Evolutionary conservation across 192 early-diverging fungal species (phyloP).

Genomic region (Podila clonocystis): DNA sequence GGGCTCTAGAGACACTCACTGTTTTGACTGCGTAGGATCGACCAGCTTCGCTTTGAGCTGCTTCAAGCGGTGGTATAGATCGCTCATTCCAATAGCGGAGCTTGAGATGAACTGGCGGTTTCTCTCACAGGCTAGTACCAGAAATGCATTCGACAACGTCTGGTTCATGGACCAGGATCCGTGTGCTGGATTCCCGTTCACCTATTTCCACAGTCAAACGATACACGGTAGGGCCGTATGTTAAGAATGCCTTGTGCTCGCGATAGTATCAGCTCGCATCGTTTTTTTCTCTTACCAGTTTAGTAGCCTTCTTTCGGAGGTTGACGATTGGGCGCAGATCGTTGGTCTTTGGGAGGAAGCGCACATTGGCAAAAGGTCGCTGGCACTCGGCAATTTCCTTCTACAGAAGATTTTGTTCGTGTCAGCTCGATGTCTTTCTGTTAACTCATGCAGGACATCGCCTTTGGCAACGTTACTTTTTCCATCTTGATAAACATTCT

Average conservation of each 20-base stretch:
- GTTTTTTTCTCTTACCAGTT: conserved; percentile 24
- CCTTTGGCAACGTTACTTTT: neutral
- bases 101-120: conserved; percentile 23
- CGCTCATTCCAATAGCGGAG: conserved; percentile 56
- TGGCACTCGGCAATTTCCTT: conserved; percentile 11
- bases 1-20: conserved; percentile 17
- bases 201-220: neutral
- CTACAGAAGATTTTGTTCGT: neutral
- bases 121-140: conserved; percentile 66
- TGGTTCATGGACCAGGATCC: conserved; percentile 55
- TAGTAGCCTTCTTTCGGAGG: conserved; percentile 54
- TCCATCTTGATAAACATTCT: conserved; percentile 42
- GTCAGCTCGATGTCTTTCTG: neutral
- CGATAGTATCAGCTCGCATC: too few species aligned
- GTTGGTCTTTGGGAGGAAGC: conserved; percentile 82
- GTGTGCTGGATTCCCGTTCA: conserved; percentile 9
- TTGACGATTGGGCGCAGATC: conserved; percentile 87
- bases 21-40: neutral
- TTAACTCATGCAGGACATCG: too few species aligned
- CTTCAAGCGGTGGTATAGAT: conserved; percentile 56
- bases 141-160: conserved; percentile 64
- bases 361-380: conserved; percentile 69
- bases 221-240: neutral
- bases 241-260: too few species aligned
- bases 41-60: conserved; percentile 50